These are phyloP conservation scores for Zalaria obscura DNA, from an alignment of 2,329 filamentous ascomycete species.

Conservation along the genomic window DNA sequence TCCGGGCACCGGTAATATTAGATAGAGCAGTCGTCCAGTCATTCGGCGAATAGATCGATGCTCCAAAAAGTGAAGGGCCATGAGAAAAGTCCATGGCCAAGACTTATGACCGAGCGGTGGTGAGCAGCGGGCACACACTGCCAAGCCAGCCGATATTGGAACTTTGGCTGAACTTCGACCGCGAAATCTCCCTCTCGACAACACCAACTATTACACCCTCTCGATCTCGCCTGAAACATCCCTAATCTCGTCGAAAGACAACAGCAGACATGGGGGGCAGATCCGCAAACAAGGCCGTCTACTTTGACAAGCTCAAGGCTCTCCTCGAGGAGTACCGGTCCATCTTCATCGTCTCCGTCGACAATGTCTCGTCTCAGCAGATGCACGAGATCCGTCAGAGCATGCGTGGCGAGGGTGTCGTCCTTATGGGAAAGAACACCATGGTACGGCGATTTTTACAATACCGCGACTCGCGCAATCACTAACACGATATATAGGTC, in stretches of 20 bases:
- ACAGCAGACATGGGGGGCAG: conserved; percentile 40
- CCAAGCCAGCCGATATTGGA: background rate
- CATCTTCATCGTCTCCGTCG: conserved; percentile 76
- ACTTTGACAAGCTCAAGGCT: conserved; percentile 99
- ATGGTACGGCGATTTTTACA: conserved; percentile 51
- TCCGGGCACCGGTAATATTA: too few species aligned
- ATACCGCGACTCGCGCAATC: background rate
- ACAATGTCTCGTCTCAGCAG: conserved; percentile 99
- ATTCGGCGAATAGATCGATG: too few species aligned
- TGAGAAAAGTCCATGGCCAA: conserved; percentile 3
- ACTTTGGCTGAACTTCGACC: background rate
- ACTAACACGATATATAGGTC: conserved; percentile 39
- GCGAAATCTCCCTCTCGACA: background rate
- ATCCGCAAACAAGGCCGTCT: conserved; percentile 80
- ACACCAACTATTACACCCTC: conserved; percentile 2
- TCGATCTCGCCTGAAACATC: conserved; percentile 9
- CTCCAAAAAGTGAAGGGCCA: background rate
- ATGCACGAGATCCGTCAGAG: conserved; percentile 99
- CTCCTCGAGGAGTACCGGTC: conserved; percentile 93
- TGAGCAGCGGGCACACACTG: background rate
- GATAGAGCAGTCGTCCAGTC: too few species aligned
- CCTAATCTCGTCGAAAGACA: conserved; percentile 8
- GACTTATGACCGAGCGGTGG: background rate
- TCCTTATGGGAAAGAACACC: conserved; percentile 99
- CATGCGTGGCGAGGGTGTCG: conserved; percentile 82